Percentiles rank a stretch among this genome's conserved stretches.
phyloP scores from a whole-genome alignment of 1,139 yeast genomes.

The Debaryomyces sp. region DNA sequence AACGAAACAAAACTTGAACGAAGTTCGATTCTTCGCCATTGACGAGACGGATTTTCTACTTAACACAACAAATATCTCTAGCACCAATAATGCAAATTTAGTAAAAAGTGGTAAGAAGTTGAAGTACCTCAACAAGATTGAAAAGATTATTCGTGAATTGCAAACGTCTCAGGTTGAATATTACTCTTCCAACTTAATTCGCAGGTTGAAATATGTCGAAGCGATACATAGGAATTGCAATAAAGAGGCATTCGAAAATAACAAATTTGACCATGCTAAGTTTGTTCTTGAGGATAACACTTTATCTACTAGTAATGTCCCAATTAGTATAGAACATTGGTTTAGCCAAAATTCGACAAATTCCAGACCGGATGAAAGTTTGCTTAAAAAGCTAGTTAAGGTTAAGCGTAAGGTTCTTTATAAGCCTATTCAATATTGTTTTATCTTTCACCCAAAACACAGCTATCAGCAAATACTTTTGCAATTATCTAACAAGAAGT shows the following conservation, averaged over 20 bases:
- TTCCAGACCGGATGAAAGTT: slow-evolving; percentile 6
- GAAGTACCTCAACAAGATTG: slow-evolving; percentile 16
- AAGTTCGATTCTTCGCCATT: slow-evolving; percentile 22
- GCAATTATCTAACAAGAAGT: slow-evolving; percentile 8
- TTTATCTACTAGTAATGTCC: slow-evolving; percentile 8
- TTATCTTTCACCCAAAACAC: slow-evolving; percentile 20
- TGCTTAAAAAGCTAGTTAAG: slow-evolving; percentile 19
- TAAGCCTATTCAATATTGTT: slow-evolving; percentile 34
- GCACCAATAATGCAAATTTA: slow-evolving; percentile 8
- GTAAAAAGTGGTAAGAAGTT: slow-evolving; percentile 8
- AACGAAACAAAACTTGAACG: slow-evolving; percentile 11
- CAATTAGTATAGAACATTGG: not conserved
- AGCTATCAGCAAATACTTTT: slow-evolving; percentile 15
- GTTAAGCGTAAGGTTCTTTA: slow-evolving; percentile 24
- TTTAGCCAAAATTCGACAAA: not conserved
- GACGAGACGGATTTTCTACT: slow-evolving; percentile 26
- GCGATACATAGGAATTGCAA: slow-evolving; percentile 8
- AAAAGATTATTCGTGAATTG: slow-evolving; percentile 14
- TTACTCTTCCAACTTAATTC: slow-evolving; percentile 11
- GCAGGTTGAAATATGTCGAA: slow-evolving; percentile 10
- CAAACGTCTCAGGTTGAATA: slow-evolving; percentile 17
- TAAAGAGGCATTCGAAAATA: not conserved
- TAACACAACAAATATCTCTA: slow-evolving; percentile 17
- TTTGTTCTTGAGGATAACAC: slow-evolving; percentile 13
- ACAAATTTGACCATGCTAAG: slow-evolving; percentile 13